Base-by-base conservation (phyloP, 106 monocot genomes). In the Phalaenopsis aphrodite region DNA sequence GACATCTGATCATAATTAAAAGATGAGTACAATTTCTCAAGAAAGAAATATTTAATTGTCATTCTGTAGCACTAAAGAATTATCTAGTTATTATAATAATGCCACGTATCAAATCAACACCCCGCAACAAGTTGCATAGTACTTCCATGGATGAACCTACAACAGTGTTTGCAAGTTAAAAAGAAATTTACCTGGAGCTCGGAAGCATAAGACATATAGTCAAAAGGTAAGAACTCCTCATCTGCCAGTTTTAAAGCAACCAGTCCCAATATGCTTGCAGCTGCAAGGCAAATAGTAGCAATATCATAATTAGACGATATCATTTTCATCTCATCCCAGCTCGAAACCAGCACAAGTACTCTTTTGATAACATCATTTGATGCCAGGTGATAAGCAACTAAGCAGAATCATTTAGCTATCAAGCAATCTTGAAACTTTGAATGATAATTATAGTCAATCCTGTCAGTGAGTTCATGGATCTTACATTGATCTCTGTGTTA, bases 141-240 rank as follows among this genome's bases (percentile, higher is more conserved):
- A 52, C 52, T 52, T 15, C 14, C 3, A 52, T 12, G 52, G 11
- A 52, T 52, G 14, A 12, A 52, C 14, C 11, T 52, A 12, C 14
- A 52, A 12, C 12, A 14, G 14, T 14, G 12, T 52, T 52, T 52
- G 12, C 52, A 52, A 52, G 52, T 4, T 6, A 45, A 12, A 14
- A 55, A 1, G 36, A 48, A 75, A 0, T 4, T 7, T 83, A 89
- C 91, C 91, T 84, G 68, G 41, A 91, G 85, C 68, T 85, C 89
- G 41, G 42, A 72, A 75, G 87, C 87, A 82, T 91, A 91, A 52
- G 83, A 79, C 43, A 58, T 41, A 39, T 89, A 89, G 75, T 89
- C 78, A 64, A 91, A 91, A 56, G 91, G 91, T 79, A 91, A 72
- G 81, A 91, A 71, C 80, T 89, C 87, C 5, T 87, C 91, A 84